Base-by-base conservation (phyloP, 2,329 filamentous ascomycete species). In the Claviceps capensis region DNA sequence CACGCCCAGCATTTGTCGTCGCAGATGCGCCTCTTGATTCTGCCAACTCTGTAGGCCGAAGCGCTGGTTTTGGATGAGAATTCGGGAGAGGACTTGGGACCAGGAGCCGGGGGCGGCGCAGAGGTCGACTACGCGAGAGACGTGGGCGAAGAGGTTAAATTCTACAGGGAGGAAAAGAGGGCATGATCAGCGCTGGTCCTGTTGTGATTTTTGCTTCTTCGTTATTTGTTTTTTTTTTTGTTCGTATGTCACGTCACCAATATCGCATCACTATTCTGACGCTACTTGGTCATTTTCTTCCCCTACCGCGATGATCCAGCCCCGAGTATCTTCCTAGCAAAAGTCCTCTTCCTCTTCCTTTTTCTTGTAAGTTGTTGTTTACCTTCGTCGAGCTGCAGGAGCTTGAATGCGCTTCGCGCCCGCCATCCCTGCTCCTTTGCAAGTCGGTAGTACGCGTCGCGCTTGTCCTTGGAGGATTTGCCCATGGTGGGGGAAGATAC, bases 401-500 rank as follows among this genome's bases (percentile, higher is more conserved):
- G 80, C 70, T 98, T 98, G 74, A 96, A 98, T 8, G 93, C 93
- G 59, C 89, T 95, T 53, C 93, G 81, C 30, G 93, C 93, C 38
- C 93, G 86, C 91, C 93, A 98, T 57, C 94, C 94, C 74, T 98
- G 93, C 69, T 98, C 93, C 71, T 98, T 98, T 17, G 93, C 93
- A 8, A 98, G 85, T 51, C 93, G 82, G 65, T 98, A 98, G 71
- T 98, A 98, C 46, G 90, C 90, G 67, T 98, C 93, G 50, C 93
- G 86, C 72, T 98, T 98, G 65, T 98, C 93, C 69, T 98, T 98
- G 47, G 91, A 97, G 1, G 93, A 95, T 67, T 97, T 97, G 1
- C 90, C 90, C 90, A 95, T 95, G 2, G 6, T n/a, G 8, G 17
- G 42, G 11, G 5, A 45, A 23, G 22, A 43, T 6, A 11, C 9